A percentile compares a stretch with the other conserved stretches of the same genome.
Evolutionary conservation across 805 yeast genomes (phyloP).

Genomic region (Yamadazyma sp.): DNA sequence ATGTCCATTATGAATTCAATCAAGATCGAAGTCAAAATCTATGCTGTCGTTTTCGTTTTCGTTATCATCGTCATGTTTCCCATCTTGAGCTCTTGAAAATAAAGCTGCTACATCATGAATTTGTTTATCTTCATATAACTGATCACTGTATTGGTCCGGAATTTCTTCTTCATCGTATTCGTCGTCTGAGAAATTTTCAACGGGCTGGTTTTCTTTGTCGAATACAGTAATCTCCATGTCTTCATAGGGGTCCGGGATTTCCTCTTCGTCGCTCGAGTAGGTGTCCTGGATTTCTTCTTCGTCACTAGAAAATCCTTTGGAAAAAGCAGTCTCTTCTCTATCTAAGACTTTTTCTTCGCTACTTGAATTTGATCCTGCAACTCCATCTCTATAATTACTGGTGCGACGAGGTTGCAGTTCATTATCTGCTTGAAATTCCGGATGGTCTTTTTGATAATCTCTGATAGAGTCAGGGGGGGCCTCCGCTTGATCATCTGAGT

Average conservation of each 20-base stretch:
- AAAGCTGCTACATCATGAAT: background rate
- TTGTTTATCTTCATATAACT: constrained; percentile 1
- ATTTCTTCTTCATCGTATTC: constrained; percentile 8
- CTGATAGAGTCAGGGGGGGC: no score
- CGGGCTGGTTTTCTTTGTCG: background rate
- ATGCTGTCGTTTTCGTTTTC: constrained; percentile 6
- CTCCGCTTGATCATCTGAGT: no score
- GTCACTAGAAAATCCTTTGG: constrained; percentile 8
- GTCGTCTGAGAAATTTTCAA: background rate
- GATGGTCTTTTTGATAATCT: no score
- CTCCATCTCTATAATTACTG: constrained; percentile 6
- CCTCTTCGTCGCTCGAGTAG: constrained; percentile 4
- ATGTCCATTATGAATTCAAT: background rate
- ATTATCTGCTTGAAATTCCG: no score
- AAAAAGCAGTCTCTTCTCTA: no score
- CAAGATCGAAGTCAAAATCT: constrained; percentile 9
- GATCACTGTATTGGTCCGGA: constrained; percentile 7
- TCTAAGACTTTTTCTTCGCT: no score
- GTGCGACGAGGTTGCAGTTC: no score
- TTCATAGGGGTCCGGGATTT: constrained; percentile 8
- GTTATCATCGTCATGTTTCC: background rate
- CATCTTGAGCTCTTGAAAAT: background rate
- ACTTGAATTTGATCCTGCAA: constrained; percentile 2
- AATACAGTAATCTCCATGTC: background rate
- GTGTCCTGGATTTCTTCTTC: constrained; percentile 12